phyloP scores from a whole-genome alignment of 192 early-diverging fungal genomes.

The Umbelopsis isabellina region DNA sequence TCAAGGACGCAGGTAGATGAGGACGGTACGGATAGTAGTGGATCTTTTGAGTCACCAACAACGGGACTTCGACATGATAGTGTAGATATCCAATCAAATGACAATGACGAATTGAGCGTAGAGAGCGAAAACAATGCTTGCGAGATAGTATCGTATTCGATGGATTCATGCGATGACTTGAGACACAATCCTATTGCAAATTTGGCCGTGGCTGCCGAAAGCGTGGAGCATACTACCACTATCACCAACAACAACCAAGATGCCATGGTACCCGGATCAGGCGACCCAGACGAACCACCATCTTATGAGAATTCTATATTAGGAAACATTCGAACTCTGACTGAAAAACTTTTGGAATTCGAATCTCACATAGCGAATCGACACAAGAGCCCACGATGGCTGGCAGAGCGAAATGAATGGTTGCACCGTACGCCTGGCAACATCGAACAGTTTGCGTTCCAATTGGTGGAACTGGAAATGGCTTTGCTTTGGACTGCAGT shows the following conservation, averaged over 20 bases:
- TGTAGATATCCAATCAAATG: neutral
- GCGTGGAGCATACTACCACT: neutral
- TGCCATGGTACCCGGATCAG: neutral
- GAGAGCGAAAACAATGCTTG: neutral
- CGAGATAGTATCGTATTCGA: constrained; percentile 3
- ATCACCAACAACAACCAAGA: neutral
- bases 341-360: constrained; percentile 25
- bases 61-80: neutral
- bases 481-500: constrained; percentile 40
- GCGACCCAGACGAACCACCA: constrained; percentile 31
- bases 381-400: constrained; percentile 41
- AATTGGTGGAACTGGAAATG: constrained; percentile 42
- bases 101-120: constrained; percentile 14
- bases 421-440: constrained; percentile 22
- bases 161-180: neutral
- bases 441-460: constrained; percentile 41
- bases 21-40: neutral
- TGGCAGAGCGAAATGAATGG: constrained; percentile 31
- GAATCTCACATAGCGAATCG: constrained; percentile 37
- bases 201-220: too few relatives aligned
- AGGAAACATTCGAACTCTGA: constrained; percentile 27
- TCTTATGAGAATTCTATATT: constrained; percentile 40
- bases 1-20: constrained; percentile 5
- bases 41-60: neutral
- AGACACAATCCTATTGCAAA: neutral